These are phyloP conservation scores for Populus hybrid DNA, from an alignment of 441 rosid species.

Conservation along the genomic window DNA sequence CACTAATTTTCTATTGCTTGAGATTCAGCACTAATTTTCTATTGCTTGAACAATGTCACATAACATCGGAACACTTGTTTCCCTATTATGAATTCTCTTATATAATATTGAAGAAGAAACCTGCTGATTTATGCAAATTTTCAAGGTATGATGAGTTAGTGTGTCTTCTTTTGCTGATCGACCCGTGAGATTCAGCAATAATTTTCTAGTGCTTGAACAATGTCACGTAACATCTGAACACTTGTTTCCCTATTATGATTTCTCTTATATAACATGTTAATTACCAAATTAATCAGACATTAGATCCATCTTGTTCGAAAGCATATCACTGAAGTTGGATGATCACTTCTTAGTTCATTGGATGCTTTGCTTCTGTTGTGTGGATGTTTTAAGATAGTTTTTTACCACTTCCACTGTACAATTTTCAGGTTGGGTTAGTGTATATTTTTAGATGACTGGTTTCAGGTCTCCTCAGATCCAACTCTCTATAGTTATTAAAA, in stretches of 20 bases:
- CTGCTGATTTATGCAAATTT: conserved; percentile 94
- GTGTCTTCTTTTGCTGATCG: conserved; percentile 10
- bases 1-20: no score
- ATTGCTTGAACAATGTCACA: background rate
- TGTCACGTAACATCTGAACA: background rate
- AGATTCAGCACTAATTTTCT: no score
- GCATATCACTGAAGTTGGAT: background rate
- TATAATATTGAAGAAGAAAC: conserved; percentile 71
- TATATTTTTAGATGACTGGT: background rate
- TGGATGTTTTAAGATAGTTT: background rate
- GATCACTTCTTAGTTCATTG: background rate
- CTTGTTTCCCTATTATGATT: background rate
- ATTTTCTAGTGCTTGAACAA: background rate
- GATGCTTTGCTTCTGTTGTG: background rate
- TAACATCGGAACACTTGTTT: background rate
- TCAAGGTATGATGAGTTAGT: conserved; percentile 56
- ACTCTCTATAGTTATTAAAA: background rate
- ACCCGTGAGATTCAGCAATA: background rate
- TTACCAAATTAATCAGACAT: background rate
- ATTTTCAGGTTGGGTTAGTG: background rate
- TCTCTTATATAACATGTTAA: background rate
- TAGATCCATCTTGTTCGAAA: background rate
- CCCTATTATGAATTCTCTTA: no score
- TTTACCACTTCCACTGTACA: background rate
- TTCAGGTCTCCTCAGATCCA: background rate